phyloP scores from a whole-genome alignment of 1,139 yeast species.

The Geotrichum europaeum region DNA sequence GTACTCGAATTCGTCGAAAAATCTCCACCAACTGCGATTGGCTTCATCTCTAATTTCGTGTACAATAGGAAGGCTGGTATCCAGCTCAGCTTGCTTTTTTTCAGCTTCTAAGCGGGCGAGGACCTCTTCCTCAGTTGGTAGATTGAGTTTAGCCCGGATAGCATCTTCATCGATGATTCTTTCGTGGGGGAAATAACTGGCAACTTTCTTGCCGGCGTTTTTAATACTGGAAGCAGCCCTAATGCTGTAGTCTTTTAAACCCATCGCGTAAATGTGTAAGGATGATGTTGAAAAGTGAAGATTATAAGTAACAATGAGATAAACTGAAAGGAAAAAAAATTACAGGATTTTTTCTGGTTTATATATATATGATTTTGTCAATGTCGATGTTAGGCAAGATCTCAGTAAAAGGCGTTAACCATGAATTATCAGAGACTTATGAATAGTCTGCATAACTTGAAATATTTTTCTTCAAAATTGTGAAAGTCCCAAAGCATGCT shows the following conservation, averaged over 20 bases:
- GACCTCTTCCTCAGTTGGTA: neutral
- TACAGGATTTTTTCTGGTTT: neutral
- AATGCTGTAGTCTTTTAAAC: too few species aligned
- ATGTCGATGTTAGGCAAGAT: neutral
- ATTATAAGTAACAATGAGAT: neutral
- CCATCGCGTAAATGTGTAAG: neutral
- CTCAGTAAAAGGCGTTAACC: neutral
- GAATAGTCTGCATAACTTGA: neutral
- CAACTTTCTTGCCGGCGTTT: neutral
- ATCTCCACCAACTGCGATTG: constrained; percentile 57
- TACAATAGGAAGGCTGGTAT: neutral
- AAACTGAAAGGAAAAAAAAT: neutral
- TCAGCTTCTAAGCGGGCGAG: neutral
- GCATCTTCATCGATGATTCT: constrained; percentile 12
- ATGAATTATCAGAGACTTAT: neutral
- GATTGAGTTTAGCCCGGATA: neutral
- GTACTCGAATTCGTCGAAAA: constrained; percentile 56
- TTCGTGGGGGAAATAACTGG: constrained; percentile 7
- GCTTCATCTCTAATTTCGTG: constrained; percentile 40
- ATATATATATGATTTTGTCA: neutral
- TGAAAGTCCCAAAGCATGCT: too few species aligned
- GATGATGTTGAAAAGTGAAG: neutral
- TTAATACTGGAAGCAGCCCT: neutral
- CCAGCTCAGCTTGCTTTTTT: neutral
- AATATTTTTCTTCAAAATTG: too few species aligned